Percentiles rank a stretch among this genome's conserved stretches.
These are phyloP conservation scores for Lodderomyces pseudojiufengensis DNA, from an alignment of 1,139 yeast genomes.

Conservation along the genomic window DNA sequence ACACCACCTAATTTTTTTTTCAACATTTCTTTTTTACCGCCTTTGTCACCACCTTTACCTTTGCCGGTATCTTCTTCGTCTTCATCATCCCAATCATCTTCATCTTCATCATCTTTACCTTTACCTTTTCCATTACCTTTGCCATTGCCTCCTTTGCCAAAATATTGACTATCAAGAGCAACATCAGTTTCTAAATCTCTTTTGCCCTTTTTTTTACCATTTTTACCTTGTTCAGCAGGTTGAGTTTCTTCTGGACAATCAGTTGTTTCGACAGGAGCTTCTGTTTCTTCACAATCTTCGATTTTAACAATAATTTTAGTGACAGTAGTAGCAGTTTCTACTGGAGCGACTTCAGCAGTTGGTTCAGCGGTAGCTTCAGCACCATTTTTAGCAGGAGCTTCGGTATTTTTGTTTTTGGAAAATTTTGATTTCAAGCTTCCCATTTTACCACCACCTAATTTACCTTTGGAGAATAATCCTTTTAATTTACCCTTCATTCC, in stretches of 20 bases:
- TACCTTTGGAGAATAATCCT: conserved; percentile 3
- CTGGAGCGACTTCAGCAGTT: no score
- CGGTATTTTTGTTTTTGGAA: neutral
- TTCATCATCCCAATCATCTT: conserved; percentile 2
- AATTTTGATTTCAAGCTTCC: conserved; percentile 1
- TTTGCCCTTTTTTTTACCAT: conserved; percentile 1
- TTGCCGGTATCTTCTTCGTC: conserved; percentile 1
- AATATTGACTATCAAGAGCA: conserved; percentile 2
- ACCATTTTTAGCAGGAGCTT: no score
- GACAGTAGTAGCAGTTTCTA: neutral
- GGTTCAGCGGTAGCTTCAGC: neutral
- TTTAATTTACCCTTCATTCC: conserved; percentile 5
- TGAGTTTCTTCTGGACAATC: conserved; percentile 3
- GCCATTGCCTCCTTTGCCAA: conserved; percentile 1
- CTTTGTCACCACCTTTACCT: conserved; percentile 1
- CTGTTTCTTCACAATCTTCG: conserved; percentile 1
- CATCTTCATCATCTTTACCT: neutral
- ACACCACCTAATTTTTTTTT: conserved; percentile 3
- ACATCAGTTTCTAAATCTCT: conserved; percentile 4
- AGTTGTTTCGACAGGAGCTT: conserved; percentile 1
- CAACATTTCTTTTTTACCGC: conserved; percentile 4
- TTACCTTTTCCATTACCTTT: neutral
- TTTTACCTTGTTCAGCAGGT: neutral
- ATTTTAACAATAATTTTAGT: neutral
- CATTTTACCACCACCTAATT: conserved; percentile 2